These are phyloP conservation scores for Eucalyptus leucophloia DNA, from an alignment of 345 rosid species.

Conservation along the genomic window DNA sequence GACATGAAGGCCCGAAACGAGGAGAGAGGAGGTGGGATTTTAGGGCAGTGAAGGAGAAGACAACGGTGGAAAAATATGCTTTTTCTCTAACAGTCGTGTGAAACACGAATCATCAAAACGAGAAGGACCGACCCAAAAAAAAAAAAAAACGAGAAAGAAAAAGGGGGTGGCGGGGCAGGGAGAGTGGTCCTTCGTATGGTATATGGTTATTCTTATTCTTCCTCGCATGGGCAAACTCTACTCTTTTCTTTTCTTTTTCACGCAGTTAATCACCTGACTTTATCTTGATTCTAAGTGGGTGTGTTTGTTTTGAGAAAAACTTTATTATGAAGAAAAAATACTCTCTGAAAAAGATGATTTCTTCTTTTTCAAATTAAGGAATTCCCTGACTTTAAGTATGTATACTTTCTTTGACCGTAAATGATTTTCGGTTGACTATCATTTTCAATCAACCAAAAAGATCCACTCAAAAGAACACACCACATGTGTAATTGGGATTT, in stretches of 20 bases:
- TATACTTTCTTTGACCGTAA: neutral
- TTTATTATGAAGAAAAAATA: accelerated
- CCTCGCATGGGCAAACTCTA: neutral
- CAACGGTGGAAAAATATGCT: neutral
- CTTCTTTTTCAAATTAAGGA: neutral
- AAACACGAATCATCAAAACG: neutral
- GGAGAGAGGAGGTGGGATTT: neutral
- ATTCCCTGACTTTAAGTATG: neutral
- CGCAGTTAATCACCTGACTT: neutral
- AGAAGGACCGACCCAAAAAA: too few species aligned
- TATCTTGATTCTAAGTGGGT: neutral
- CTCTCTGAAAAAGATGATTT: neutral
- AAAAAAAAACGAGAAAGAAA: too few species aligned
- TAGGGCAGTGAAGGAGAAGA: neutral
- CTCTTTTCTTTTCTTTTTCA: neutral
- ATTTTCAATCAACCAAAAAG: neutral
- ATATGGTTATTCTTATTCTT: neutral
- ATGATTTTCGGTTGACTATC: accelerated
- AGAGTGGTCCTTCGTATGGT: neutral
- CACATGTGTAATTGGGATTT: neutral
- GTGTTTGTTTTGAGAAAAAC: accelerated
- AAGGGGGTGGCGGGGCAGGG: neutral
- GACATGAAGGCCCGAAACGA: neutral
- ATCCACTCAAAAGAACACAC: neutral
- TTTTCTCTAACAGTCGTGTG: neutral